A percentile compares a stretch with the other conserved stretches of the same genome.
phyloP scores from a whole-genome alignment of 2,329 filamentous ascomycete species.

The Cladobotryum protrusum region DNA sequence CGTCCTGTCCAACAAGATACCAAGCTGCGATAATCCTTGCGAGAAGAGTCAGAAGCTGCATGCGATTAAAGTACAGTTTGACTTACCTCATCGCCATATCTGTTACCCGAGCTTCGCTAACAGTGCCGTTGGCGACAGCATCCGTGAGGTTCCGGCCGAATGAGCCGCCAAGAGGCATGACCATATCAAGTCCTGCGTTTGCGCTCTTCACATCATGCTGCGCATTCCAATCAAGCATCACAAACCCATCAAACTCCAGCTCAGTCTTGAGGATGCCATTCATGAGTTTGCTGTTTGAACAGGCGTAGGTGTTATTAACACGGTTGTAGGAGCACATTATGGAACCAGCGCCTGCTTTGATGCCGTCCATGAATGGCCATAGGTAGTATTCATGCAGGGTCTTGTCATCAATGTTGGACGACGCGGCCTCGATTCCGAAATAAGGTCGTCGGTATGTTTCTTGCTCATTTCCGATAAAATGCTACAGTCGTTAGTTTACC shows the following conservation, averaged over 20 bases:
- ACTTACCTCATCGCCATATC: conserved; percentile 66
- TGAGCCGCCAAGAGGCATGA: conserved; percentile 52
- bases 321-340: conserved; percentile 68
- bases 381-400: conserved; percentile 60
- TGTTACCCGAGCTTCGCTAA: conserved; percentile 63
- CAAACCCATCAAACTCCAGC: conserved; percentile 61
- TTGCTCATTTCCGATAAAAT: conserved; percentile 57
- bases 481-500: conserved; percentile 24
- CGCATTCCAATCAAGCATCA: conserved; percentile 63
- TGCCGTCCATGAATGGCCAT: conserved; percentile 59
- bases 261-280: conserved; percentile 62
- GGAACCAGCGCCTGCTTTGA: conserved; percentile 49
- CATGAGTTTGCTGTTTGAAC: conserved; percentile 63
- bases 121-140: conserved; percentile 70
- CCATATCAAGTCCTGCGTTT: conserved; percentile 62
- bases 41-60: neutral
- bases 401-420: conserved; percentile 58
- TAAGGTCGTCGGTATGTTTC: conserved; percentile 41
- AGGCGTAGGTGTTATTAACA: conserved; percentile 67
- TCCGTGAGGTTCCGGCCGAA: conserved; percentile 64
- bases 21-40: conserved; percentile 56
- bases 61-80: neutral
- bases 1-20: conserved; percentile 51
- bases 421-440: conserved; percentile 45
- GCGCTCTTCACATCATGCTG: conserved; percentile 54